Evolutionary conservation across 192 early-diverging fungal species (phyloP), one percentile per base, ranked within the genome.

Genomic region (Chytriomyces hyalinus): DNA sequence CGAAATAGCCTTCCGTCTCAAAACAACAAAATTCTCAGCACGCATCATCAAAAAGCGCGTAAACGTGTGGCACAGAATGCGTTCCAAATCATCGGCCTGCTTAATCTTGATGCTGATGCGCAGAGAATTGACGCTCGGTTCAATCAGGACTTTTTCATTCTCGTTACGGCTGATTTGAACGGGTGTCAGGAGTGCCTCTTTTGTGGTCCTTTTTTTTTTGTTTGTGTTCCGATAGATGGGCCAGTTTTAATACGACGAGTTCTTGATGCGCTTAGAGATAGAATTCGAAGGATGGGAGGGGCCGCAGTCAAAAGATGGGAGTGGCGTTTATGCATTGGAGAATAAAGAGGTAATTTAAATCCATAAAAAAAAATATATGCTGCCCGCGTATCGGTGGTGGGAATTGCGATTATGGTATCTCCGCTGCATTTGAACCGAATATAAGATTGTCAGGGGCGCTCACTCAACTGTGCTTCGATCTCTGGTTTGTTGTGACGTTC

Each of bases 401-500:
- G 36, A 36, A 36, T 36, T 36, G 4, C 36, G 36, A 2, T 0
- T 36, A 36, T 36, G 36, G 36, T 36, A 36, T 36, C 36, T 36
- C 36, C 36, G 36, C 36, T 36, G 36, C 36, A 36, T 36, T 36
- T 36, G 1, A 4, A 36, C 1, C 36, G 36, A 36, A 36, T 36
- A 48, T 57, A 26, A 36, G 47, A 49, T n/a, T n/a, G 67, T 7
- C 48, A 71, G 6, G 57, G 13, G 1, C 11, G 24, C 64, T 15
- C 46, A 70, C 67, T 59, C 24, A 60, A 94, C 93, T 88, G 83
- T 10, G 94, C 94, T 81, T 99, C 97, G 22, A 99, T 91, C 84
- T 99, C 97, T 63, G 97, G 97, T 81, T 96, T 96, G 82, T 99
- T 99, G 90, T 99, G 97, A 75, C 96, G 87, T 78, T 99, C 97